Evolutionary conservation across 306 rosid genomes (phyloP).

Genomic region (Cicer yamashitae): DNA sequence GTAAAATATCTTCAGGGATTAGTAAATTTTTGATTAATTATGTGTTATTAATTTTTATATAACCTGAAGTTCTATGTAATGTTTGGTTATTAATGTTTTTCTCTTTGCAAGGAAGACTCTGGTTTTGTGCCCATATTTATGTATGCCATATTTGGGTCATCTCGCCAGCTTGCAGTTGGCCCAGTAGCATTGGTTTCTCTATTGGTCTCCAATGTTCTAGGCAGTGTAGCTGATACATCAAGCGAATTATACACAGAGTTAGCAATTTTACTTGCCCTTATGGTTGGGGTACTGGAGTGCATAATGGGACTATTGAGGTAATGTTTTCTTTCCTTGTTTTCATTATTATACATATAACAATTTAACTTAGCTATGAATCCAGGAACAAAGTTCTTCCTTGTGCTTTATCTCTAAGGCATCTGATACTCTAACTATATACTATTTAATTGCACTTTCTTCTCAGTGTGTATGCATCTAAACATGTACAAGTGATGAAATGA

Average conservation of each 20-base stretch:
- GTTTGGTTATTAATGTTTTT: constrained; percentile 41
- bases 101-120: constrained; percentile 62
- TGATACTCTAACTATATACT: constrained; percentile 10
- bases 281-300: constrained; percentile 98
- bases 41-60: constrained; percentile 27
- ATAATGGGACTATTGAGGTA: constrained; percentile 94
- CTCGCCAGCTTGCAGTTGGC: constrained; percentile 99
- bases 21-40: constrained; percentile 22
- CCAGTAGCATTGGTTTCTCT: constrained; percentile 99
- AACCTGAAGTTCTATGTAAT: constrained; percentile 9
- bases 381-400: background rate
- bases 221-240: constrained; percentile 79
- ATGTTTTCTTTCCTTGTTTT: constrained; percentile 38
- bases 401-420: constrained; percentile 21
- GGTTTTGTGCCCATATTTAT: constrained; percentile 90
- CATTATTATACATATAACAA: constrained; percentile 17
- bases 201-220: constrained; percentile 74
- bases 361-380: constrained; percentile 30
- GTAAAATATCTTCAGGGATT: too few species aligned
- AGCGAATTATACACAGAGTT: constrained; percentile 80
- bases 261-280: constrained; percentile 87
- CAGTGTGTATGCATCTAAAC: background rate
- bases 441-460: constrained; percentile 22
- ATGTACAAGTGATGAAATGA: constrained; percentile 23
- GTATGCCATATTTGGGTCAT: constrained; percentile 93